phyloP scores from a whole-genome alignment of 2,329 filamentous ascomycete species.

The Lecanosticta acicola region DNA sequence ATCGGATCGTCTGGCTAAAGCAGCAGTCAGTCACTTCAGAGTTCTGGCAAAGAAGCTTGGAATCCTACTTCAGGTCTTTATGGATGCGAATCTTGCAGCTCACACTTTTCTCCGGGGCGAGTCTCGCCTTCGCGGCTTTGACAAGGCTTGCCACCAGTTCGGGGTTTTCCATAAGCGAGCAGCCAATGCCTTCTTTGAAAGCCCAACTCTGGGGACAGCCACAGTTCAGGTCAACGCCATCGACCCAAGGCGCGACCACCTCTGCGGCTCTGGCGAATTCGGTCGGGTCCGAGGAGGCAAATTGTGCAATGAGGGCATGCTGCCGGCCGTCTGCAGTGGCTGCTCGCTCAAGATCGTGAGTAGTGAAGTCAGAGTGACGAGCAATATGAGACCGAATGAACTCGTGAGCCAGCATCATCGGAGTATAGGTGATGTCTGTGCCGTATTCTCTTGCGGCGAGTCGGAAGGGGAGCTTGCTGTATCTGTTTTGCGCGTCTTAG shows the following conservation, averaged over 20 bases:
- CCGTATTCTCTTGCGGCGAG: constrained; percentile 61
- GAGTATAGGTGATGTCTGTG: constrained; percentile 64
- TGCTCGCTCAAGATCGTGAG: constrained; percentile 45
- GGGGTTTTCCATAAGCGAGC: constrained; percentile 61
- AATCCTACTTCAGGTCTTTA: constrained; percentile 47
- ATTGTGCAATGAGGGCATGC: constrained; percentile 57
- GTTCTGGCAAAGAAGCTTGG: background rate
- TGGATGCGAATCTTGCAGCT: constrained; percentile 68
- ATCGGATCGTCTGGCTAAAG: constrained; percentile 47
- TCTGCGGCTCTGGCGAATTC: constrained; percentile 60
- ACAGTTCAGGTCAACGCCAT: constrained; percentile 66
- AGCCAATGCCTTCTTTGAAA: constrained; percentile 61
- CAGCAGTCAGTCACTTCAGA: background rate
- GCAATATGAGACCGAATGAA: constrained; percentile 28
- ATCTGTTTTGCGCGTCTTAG: constrained; percentile 15
- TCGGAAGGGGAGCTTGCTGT: constrained; percentile 58
- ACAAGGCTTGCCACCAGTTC: constrained; percentile 64
- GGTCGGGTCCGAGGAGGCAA: constrained; percentile 56
- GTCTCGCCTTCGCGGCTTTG: constrained; percentile 48
- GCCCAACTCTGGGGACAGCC: constrained; percentile 70
- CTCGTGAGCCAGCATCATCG: constrained; percentile 51
- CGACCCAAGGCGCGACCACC: constrained; percentile 56
- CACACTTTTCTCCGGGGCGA: constrained; percentile 50
- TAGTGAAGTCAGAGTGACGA: constrained; percentile 58
- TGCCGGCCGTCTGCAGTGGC: constrained; percentile 14